phyloP scores from a whole-genome alignment of 768 basidiomycete species.

The Mycena galericulata region DNA sequence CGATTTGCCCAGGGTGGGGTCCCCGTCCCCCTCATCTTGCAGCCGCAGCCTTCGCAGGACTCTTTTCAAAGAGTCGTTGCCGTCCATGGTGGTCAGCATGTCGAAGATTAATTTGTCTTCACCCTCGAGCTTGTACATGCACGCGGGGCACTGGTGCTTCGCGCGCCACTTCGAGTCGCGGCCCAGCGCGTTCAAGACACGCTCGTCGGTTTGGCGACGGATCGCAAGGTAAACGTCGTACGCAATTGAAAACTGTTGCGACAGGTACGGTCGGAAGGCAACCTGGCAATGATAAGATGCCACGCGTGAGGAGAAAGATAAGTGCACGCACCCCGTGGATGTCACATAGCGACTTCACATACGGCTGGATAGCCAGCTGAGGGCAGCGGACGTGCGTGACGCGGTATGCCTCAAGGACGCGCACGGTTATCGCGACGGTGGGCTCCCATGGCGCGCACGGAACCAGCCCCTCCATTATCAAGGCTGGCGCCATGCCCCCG shows the following conservation, averaged over 20 bases:
- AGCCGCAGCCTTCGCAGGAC: slow-evolving; percentile 1
- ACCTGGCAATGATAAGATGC: not conserved
- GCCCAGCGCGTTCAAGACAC: slow-evolving; percentile 27
- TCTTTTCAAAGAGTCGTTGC: slow-evolving; percentile 41
- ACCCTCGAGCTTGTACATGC: slow-evolving; percentile 39
- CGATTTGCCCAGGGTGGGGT: slow-evolving; percentile 11
- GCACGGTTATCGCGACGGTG: slow-evolving; percentile 17
- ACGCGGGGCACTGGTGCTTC: slow-evolving; percentile 41
- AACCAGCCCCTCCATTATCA: not conserved
- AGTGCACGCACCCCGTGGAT: slow-evolving; percentile 7
- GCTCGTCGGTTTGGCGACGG: slow-evolving; percentile 16
- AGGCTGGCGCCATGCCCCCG: not conserved
- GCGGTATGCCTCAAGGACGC: slow-evolving; percentile 28
- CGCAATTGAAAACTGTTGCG: slow-evolving; percentile 31
- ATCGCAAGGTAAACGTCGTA: slow-evolving; percentile 37
- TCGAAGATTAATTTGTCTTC: slow-evolving; percentile 34
- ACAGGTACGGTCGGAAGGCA: slow-evolving; percentile 26
- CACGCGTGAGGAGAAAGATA: not conserved
- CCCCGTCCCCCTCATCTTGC: not conserved
- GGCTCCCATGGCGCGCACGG: slow-evolving; percentile 28
- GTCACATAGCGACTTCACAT: slow-evolving; percentile 1
- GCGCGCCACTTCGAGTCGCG: slow-evolving; percentile 36
- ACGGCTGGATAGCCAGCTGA: not conserved
- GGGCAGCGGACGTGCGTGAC: slow-evolving; percentile 5
- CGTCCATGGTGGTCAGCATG: slow-evolving; percentile 40